Base-by-base conservation (phyloP, 306 rosid genomes). In the Rosa chinensis region DNA sequence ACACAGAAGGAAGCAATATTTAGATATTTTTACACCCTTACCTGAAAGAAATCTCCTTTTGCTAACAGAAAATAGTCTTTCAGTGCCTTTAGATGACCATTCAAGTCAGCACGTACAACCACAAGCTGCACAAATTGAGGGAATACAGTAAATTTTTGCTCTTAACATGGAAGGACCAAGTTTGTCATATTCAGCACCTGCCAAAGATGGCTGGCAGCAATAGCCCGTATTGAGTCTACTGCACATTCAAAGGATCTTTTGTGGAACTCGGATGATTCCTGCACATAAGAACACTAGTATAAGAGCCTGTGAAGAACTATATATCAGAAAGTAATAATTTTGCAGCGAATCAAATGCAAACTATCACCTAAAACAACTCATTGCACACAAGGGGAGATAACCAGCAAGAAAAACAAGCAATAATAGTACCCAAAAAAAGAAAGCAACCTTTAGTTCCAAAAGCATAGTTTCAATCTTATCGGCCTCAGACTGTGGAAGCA, bases 1-100 rank as follows among this genome's bases (percentile, higher is more conserved):
- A 66, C 61, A 47, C 63, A 14, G 66, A 78, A 64, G 47, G 67
- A 37, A 66, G 70, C 73, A 56, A 56, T 64, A 76, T 44, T n/a
- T 20, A 53, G 56, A 82, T 74, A 74, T 13, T 70, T 58, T 74
- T 79, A 86, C 73, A 69, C 61, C 59, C 72, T 86, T 88, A 96
- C 98, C 98, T 90, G 98, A 88, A 93, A 96, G 84, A 96, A 93
- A 82, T 91, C 99, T 78, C 99, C 99, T 93, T 96, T 96, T 70
- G 97, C 99, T 80, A 93, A 81, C 84, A 96, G 93, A 85, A 93
- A 96, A 83, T 96, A 96, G 85, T 93, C 99, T 85, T 96, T 96
- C 77, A 96, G 78, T 77, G 98, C 97, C 87, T 86, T 93, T 84
- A 96, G 83, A 87, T 96, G 98, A 72, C 97, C 99, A 87, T 85